Conservation (phyloP, 768 basidiomycete species). For the Phaeolepiota aurea region DNA sequence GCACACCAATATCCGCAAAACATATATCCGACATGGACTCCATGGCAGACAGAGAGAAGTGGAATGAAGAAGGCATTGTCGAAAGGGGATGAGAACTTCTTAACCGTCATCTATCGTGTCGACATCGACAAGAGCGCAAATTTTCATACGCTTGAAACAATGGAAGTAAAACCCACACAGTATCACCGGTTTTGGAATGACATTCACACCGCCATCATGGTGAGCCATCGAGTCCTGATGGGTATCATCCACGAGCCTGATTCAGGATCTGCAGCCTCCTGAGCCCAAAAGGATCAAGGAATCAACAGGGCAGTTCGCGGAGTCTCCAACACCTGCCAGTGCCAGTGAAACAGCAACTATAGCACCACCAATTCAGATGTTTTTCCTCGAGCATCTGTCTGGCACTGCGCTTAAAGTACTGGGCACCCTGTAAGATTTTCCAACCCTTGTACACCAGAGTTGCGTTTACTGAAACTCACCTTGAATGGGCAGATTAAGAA, state of each 20-base stretch:
- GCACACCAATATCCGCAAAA: conserved; percentile 36
- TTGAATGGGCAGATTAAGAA: conserved; percentile 22
- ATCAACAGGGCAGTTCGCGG: conserved; percentile 19
- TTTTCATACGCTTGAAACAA: conserved; percentile 19
- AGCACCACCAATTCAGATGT: conserved; percentile 31
- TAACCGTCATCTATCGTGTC: conserved; percentile 27
- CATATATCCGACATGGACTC: conserved; percentile 50
- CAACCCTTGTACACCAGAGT: neutral
- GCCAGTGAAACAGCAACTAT: conserved; percentile 3
- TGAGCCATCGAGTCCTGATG: no score
- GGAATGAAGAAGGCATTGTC: conserved; percentile 27
- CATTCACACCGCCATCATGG: no score
- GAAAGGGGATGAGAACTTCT: conserved; percentile 16
- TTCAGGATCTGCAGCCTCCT: neutral
- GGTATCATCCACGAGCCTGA: conserved; percentile 8
- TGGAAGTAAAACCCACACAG: no score
- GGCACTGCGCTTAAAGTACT: conserved; percentile 43
- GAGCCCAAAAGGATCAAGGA: conserved; percentile 9
- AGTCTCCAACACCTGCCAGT: neutral
- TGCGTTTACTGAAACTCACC: neutral
- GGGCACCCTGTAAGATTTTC: conserved; percentile 29
- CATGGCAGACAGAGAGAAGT: conserved; percentile 31
- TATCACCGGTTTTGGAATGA: no score
- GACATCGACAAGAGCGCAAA: conserved; percentile 29
- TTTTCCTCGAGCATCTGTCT: conserved; percentile 41